Percentiles rank a stretch among this genome's conserved stretches.
phyloP scores from a whole-genome alignment of 768 basidiomycete genomes.

The Psilocybe subaeruginosa region DNA sequence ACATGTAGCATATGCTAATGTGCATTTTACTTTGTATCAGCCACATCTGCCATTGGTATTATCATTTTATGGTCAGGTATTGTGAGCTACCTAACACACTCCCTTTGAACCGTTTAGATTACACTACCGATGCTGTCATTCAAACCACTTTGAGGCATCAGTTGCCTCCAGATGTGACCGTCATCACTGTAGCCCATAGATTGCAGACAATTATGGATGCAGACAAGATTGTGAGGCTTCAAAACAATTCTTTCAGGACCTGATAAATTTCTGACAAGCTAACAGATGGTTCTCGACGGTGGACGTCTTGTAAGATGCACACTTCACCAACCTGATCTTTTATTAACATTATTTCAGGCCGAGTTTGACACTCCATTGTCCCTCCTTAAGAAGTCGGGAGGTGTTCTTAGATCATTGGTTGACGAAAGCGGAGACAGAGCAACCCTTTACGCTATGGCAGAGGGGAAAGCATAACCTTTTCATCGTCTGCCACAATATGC shows the following conservation, averaged over 20 bases:
- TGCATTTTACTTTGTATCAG: constrained; percentile 11
- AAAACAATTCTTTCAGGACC: neutral
- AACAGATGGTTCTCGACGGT: constrained; percentile 48
- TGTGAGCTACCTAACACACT: constrained; percentile 25
- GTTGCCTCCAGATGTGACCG: constrained; percentile 57
- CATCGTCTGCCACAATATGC: neutral
- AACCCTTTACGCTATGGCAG: constrained; percentile 46
- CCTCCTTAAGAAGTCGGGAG: constrained; percentile 53
- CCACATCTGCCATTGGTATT: constrained; percentile 33
- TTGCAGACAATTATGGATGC: constrained; percentile 70
- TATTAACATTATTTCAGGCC: constrained; percentile 28
- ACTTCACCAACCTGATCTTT: neutral
- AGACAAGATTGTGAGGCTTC: constrained; percentile 43
- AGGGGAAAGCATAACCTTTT: neutral
- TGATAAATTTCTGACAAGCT: neutral
- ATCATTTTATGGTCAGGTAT: neutral
- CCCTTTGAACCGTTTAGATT: constrained; percentile 34
- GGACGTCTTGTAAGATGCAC: constrained; percentile 37
- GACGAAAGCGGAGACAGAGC: constrained; percentile 60
- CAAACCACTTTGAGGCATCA: constrained; percentile 71
- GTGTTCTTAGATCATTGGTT: constrained; percentile 54
- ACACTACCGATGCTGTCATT: constrained; percentile 67
- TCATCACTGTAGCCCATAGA: constrained; percentile 71
- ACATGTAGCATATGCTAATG: neutral
- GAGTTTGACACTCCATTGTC: constrained; percentile 56